These are phyloP conservation scores for Bothia castanella DNA, from an alignment of 1,284 basidiomycete genomes.

Conservation along the genomic window DNA sequence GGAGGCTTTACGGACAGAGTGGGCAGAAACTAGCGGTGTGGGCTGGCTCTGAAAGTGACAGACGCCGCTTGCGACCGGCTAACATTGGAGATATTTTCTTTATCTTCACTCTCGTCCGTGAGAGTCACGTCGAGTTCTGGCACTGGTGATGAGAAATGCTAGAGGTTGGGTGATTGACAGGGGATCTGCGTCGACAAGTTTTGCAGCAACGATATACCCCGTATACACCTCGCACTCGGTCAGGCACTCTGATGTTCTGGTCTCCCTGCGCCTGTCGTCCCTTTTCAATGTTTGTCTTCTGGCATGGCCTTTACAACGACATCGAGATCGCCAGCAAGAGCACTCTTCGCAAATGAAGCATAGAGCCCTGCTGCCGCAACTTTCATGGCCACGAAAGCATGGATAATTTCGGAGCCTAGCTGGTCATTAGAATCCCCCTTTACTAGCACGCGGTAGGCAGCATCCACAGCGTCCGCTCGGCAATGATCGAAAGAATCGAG, in stretches of 20 bases:
- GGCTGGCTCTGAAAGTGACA: background rate
- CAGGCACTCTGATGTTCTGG: too few species aligned
- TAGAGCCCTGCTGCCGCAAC: slow-evolving; percentile 32
- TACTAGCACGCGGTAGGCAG: slow-evolving; percentile 37
- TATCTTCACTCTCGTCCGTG: slow-evolving; percentile 7
- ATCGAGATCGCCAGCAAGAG: slow-evolving; percentile 29
- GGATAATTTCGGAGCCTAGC: slow-evolving; percentile 20
- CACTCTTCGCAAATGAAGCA: slow-evolving; percentile 25
- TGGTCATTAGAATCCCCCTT: slow-evolving; percentile 23
- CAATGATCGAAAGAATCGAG: slow-evolving; percentile 37
- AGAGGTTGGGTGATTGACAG: background rate
- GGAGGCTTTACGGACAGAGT: too few species aligned
- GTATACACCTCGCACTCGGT: too few species aligned
- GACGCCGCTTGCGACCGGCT: slow-evolving; percentile 21
- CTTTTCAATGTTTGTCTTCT: slow-evolving; percentile 10
- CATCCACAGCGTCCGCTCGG: slow-evolving; percentile 36
- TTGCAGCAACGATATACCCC: background rate
- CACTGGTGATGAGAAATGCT: background rate
- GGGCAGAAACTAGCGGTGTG: too few species aligned
- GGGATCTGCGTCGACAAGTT: too few species aligned
- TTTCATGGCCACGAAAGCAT: slow-evolving; percentile 35
- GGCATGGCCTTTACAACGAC: slow-evolving; percentile 29
- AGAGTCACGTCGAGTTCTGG: background rate
- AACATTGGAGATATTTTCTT: slow-evolving; percentile 6
- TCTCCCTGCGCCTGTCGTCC: too few species aligned